A percentile compares a stretch with the other conserved stretches of the same genome.
These are phyloP conservation scores for Backusella tuberculispora DNA, from an alignment of 192 early-diverging fungal species.

Conservation along the genomic window DNA sequence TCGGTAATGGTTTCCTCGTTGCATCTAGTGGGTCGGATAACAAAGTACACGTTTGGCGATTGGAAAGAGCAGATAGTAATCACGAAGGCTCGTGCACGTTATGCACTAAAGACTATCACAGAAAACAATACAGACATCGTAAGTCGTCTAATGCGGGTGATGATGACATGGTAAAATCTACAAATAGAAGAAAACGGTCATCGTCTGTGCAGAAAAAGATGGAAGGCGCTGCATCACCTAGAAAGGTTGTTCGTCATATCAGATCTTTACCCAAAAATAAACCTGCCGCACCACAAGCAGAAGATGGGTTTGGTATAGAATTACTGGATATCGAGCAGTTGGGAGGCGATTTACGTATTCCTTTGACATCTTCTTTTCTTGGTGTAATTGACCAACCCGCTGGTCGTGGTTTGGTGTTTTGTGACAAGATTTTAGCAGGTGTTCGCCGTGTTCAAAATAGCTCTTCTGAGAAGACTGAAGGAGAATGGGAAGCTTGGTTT, in stretches of 20 bases:
- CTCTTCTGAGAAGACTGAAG: not conserved
- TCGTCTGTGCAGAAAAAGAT: not conserved
- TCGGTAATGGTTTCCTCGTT: conserved; percentile 40
- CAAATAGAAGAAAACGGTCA: not conserved
- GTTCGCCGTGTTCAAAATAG: conserved; percentile 18
- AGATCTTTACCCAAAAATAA: not conserved
- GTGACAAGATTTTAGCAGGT: conserved; percentile 39
- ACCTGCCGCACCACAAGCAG: not conserved
- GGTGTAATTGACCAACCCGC: conserved; percentile 31
- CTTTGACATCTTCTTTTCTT: conserved; percentile 27
- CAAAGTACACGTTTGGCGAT: conserved; percentile 35
- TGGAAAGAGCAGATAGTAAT: conserved; percentile 25
- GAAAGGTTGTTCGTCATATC: not conserved
- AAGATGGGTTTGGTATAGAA: conserved; percentile 13
- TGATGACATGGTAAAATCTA: conserved; percentile 5
- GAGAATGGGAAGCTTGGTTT: conserved; percentile 37
- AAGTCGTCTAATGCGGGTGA: not conserved
- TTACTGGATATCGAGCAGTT: conserved; percentile 44
- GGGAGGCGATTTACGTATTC: conserved; percentile 23
- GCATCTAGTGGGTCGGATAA: conserved; percentile 35
- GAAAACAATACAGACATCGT: conserved; percentile 19
- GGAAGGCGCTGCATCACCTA: not conserved
- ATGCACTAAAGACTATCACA: conserved; percentile 37
- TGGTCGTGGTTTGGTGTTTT: conserved; percentile 29
- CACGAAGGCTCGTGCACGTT: conserved; percentile 22